phyloP scores from a whole-genome alignment of 768 basidiomycete genomes.

The Rhodosporidiobolus sp. region DNA sequence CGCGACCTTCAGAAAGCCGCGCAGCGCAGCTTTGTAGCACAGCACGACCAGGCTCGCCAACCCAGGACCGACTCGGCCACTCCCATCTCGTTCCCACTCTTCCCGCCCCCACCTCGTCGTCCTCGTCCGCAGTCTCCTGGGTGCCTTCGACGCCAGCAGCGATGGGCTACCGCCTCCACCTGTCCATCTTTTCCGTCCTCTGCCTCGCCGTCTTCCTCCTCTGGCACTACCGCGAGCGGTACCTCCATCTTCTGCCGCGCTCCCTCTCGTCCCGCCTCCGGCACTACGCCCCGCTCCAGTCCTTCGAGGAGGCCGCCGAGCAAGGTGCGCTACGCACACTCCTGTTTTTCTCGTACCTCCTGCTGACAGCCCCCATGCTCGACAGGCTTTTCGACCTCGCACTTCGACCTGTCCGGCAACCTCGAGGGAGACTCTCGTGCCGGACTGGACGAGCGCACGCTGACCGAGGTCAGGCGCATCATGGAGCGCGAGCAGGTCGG shows the following conservation, averaged over 20 bases:
- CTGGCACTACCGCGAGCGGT: slow-evolving; percentile 32
- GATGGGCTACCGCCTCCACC: slow-evolving; percentile 2
- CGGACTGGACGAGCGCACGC: slow-evolving; percentile 34
- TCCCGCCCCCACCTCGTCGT: too few relatives aligned
- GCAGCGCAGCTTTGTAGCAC: too few relatives aligned
- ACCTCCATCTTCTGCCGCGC: slow-evolving; percentile 33
- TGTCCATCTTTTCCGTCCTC: not conserved
- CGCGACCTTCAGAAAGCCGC: too few relatives aligned
- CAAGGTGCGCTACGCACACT: slow-evolving; percentile 13
- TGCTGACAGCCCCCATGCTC: not conserved
- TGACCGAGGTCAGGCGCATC: slow-evolving; percentile 41
- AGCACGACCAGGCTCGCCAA: too few relatives aligned
- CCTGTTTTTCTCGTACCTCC: not conserved
- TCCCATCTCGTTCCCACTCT: too few relatives aligned
- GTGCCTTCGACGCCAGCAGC: too few relatives aligned
- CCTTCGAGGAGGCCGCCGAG: slow-evolving; percentile 40
- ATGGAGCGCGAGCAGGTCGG: slow-evolving; percentile 37
- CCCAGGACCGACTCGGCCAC: too few relatives aligned
- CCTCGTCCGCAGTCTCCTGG: too few relatives aligned
- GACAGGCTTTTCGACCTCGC: slow-evolving; percentile 32
- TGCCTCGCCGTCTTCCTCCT: slow-evolving; percentile 12
- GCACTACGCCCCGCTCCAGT: slow-evolving; percentile 37
- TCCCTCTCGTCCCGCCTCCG: slow-evolving; percentile 34
- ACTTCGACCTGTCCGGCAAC: slow-evolving; percentile 37
- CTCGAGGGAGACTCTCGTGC: slow-evolving; percentile 30